Percentiles rank a stretch among this genome's conserved stretches.
Conservation (phyloP, 768 basidiomycete species). For the Tricholoma bakamatsutake region DNA sequence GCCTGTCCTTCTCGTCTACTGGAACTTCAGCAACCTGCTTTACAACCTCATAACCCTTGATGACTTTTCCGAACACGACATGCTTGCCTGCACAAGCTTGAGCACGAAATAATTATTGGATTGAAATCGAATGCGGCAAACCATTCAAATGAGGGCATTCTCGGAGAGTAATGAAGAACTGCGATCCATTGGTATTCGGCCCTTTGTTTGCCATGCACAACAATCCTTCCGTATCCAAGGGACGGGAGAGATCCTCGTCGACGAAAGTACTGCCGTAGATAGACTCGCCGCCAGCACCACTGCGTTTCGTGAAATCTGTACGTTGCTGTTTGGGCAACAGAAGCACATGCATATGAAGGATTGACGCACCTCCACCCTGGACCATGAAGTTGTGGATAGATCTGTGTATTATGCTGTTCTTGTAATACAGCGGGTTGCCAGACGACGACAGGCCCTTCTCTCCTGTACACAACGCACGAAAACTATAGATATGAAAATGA, state of each 20-base stretch:
- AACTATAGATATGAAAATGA: slow-evolving; percentile 40
- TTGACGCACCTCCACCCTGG: slow-evolving; percentile 62
- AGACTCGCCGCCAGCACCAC: slow-evolving; percentile 77
- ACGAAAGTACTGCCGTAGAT: slow-evolving; percentile 72
- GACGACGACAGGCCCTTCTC: slow-evolving; percentile 70
- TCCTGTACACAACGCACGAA: slow-evolving; percentile 82
- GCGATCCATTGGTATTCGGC: slow-evolving; percentile 79
- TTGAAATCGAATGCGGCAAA: slow-evolving; percentile 23
- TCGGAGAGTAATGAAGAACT: slow-evolving; percentile 83
- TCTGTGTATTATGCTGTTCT: slow-evolving; percentile 71
- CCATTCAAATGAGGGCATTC: slow-evolving; percentile 73
- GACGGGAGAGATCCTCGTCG: slow-evolving; percentile 68
- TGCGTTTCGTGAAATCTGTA: slow-evolving; percentile 71
- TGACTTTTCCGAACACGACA: slow-evolving; percentile 45
- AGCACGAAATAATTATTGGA: slow-evolving; percentile 4
- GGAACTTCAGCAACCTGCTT: slow-evolving; percentile 55
- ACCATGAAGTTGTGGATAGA: slow-evolving; percentile 79
- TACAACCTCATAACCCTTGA: slow-evolving; percentile 58
- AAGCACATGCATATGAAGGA: background rate
- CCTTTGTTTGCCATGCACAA: slow-evolving; percentile 91
- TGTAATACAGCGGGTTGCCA: slow-evolving; percentile 77
- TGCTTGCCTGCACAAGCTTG: slow-evolving; percentile 38
- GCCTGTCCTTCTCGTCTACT: slow-evolving; percentile 73
- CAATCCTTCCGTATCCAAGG: slow-evolving; percentile 65
- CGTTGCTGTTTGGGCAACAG: background rate